A percentile compares a stretch with the other conserved stretches of the same genome.
These are phyloP conservation scores for Scheffersomyces quercinus DNA, from an alignment of 1,139 yeast genomes.

Conservation along the genomic window DNA sequence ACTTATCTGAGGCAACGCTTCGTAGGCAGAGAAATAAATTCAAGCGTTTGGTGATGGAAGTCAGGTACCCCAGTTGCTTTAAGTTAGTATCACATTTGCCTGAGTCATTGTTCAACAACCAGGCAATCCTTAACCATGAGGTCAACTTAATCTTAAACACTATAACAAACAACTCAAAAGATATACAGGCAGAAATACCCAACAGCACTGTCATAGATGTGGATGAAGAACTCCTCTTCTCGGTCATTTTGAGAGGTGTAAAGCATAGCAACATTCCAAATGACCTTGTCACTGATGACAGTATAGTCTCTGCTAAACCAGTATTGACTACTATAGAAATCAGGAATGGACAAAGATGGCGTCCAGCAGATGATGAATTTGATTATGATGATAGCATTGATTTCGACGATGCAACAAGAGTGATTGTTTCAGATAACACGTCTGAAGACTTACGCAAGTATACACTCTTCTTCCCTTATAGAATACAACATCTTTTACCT, in stretches of 20 bases:
- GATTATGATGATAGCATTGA: constrained; percentile 34
- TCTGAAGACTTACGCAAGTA: constrained; percentile 18
- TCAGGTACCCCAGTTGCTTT: constrained; percentile 40
- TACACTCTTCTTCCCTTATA: constrained; percentile 40
- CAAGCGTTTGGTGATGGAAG: constrained; percentile 32
- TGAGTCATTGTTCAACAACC: constrained; percentile 38
- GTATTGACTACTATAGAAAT: constrained; percentile 34
- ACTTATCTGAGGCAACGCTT: constrained; percentile 34
- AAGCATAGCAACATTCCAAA: constrained; percentile 19
- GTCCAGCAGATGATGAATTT: constrained; percentile 29
- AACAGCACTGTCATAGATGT: constrained; percentile 29
- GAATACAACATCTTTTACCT: constrained; percentile 44
- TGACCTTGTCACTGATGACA: constrained; percentile 6
- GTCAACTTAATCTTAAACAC: constrained; percentile 26
- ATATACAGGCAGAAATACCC: constrained; percentile 21
- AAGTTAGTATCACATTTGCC: constrained; percentile 37
- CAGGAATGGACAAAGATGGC: constrained; percentile 47
- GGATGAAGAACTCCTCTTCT: constrained; percentile 43
- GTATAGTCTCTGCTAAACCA: constrained; percentile 2
- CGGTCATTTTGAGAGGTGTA: constrained; percentile 34
- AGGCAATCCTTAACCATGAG: constrained; percentile 33
- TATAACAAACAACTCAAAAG: constrained; percentile 18
- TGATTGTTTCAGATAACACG: constrained; percentile 30
- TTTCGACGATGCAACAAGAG: constrained; percentile 48
- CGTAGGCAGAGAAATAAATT: constrained; percentile 35